Base-by-base conservation (phyloP, 176 grass and related monocot genomes). In the Zoysia pacifica region DNA sequence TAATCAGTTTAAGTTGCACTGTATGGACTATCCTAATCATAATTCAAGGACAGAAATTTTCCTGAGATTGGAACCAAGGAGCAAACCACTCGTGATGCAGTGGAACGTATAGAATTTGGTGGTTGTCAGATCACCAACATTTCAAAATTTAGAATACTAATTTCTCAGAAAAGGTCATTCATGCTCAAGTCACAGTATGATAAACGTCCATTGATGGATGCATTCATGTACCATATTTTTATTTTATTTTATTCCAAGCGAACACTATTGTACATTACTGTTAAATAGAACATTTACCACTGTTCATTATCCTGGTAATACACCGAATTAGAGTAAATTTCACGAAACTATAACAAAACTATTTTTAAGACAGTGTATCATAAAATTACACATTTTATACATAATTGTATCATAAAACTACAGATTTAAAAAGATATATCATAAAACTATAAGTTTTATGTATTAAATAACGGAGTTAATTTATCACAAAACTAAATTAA, bases 141-240 rank as follows among this genome's bases (percentile, higher is more conserved):
- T 75, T 51, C 82, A 55, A 40, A 39, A 48, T 72, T 78, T 50
- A 72, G 56, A 78, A 48, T 78, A 63, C 19, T 60, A 72, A 61
- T 53, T 62, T 62, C 58, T 44, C 5, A 52, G 45, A 2, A 35
- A 1, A 39, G 18, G 18, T 43, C 28, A 54, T 65, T 19, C 60
- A 7, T 18, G 63, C 45, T 40, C 8, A 56, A 43, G 8, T 16
- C 2, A 63, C 15, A 36, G 40, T 54, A 51, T 44, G 38, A 56
- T 68, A 67, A 53, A 54, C 18, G 42, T 13, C 0, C 37, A 67
- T 67, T 67, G 6, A 14, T 70, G 77, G 18, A 37, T 61, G 5
- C 48, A 65, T 53, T 74, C 5, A 45, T 54, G 60, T 74, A 54
- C 11, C 38, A 73, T 54, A 64, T 65, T 7, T 81, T 15, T 70